Conservation (phyloP, 2,329 filamentous ascomycete species). For the Scedosporium apiospermum region DNA sequence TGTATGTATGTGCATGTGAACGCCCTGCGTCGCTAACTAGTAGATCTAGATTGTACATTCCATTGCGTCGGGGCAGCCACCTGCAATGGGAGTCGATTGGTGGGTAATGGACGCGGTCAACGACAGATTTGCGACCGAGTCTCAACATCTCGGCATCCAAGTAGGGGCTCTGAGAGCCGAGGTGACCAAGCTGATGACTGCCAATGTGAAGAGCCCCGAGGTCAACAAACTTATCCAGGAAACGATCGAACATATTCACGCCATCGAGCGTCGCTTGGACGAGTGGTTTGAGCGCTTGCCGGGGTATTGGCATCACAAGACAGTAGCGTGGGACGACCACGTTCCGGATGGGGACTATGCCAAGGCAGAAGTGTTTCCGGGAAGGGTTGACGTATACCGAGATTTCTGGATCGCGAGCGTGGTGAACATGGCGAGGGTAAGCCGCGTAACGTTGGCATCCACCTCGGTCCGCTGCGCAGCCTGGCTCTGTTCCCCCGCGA, state of each 20-base stretch:
- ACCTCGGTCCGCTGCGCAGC: conserved; percentile 49
- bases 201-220: conserved; percentile 34
- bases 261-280: conserved; percentile 40
- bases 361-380: conserved; percentile 48
- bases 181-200: conserved; percentile 38
- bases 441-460: conserved; percentile 44
- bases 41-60: conserved; percentile 3
- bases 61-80: conserved; percentile 13
- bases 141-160: conserved; percentile 43
- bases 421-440: conserved; percentile 45
- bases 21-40: conserved; percentile 5
- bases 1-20: neutral
- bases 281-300: conserved; percentile 43
- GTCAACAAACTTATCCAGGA: conserved; percentile 40
- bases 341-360: conserved; percentile 41
- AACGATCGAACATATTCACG: conserved; percentile 41
- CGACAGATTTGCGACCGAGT: conserved; percentile 36
- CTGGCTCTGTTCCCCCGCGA: conserved; percentile 49
- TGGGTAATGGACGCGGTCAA: conserved; percentile 46
- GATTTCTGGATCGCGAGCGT: conserved; percentile 50
- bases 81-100: conserved; percentile 47
- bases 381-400: conserved; percentile 48
- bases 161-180: conserved; percentile 47
- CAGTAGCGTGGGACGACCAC: conserved; percentile 47
- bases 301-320: conserved; percentile 38